Evolutionary conservation across 1,139 yeast genomes (phyloP).

Genomic region (Candida freyschussii): DNA sequence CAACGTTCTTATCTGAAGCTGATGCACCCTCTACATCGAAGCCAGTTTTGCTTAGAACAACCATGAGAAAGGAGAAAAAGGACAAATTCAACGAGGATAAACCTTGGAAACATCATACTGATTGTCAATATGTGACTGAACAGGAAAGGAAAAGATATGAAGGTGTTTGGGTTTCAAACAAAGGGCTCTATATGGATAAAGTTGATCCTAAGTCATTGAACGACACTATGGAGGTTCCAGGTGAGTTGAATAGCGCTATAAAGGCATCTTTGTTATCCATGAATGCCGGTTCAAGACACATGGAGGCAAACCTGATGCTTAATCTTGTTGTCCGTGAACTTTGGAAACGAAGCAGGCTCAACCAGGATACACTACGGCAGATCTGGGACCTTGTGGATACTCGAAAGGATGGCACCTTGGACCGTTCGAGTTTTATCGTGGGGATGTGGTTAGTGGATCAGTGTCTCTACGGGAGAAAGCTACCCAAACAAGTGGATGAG

Average conservation of each 20-base stretch:
- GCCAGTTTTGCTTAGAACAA: slow-evolving; percentile 50
- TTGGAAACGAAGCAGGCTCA: slow-evolving; percentile 75
- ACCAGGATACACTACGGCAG: slow-evolving; percentile 54
- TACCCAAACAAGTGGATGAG: slow-evolving; percentile 60
- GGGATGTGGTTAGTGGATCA: slow-evolving; percentile 98
- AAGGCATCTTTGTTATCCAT: slow-evolving; percentile 22
- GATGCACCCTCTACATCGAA: slow-evolving; percentile 5
- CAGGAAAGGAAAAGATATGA: slow-evolving; percentile 83
- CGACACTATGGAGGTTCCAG: slow-evolving; percentile 30
- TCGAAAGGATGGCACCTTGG: slow-evolving; percentile 70
- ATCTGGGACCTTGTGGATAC: slow-evolving; percentile 83
- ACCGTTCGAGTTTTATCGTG: slow-evolving; percentile 76
- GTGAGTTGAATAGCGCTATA: slow-evolving; percentile 19
- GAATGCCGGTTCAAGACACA: slow-evolving; percentile 26
- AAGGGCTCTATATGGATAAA: slow-evolving; percentile 53
- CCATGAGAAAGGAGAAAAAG: slow-evolving; percentile 60
- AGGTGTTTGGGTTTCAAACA: slow-evolving; percentile 89
- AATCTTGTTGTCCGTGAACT: slow-evolving; percentile 63
- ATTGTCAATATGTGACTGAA: slow-evolving; percentile 55
- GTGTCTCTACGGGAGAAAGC: slow-evolving; percentile 86
- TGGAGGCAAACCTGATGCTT: slow-evolving; percentile 37
- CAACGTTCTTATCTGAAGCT: slow-evolving; percentile 8
- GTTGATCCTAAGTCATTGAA: slow-evolving; percentile 33
- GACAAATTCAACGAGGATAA: slow-evolving; percentile 76
- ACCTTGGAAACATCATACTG: slow-evolving; percentile 90